phyloP scores from a whole-genome alignment of 2,329 filamentous ascomycete genomes.

The Byssochlamys sp. region DNA sequence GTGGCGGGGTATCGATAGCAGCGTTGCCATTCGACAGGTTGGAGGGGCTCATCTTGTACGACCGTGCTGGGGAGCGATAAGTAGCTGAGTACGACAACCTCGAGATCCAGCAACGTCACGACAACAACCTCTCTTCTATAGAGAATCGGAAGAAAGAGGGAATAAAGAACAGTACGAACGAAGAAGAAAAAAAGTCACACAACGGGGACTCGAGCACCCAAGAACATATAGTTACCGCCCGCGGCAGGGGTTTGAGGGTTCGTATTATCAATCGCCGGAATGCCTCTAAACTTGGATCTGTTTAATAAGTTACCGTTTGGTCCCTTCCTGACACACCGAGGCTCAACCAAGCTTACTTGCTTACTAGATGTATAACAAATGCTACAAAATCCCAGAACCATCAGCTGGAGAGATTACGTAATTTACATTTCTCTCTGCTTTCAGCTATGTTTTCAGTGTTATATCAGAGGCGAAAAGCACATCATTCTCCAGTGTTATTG shows the following conservation, averaged over 20 bases:
- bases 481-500: not conserved
- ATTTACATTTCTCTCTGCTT: not conserved
- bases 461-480: not conserved
- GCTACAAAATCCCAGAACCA: not conserved
- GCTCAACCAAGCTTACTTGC: not conserved
- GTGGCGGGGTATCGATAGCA: slow-evolving; percentile 63
- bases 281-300: not conserved
- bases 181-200: not conserved
- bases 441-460: not conserved
- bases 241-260: not conserved
- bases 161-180: not conserved
- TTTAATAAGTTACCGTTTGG: not conserved
- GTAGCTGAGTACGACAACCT: too few species aligned
- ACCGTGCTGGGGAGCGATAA: too few species aligned
- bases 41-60: slow-evolving; percentile 10
- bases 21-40: slow-evolving; percentile 30
- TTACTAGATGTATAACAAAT: not conserved
- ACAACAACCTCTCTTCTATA: not conserved
- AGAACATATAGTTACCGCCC: not conserved
- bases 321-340: not conserved
- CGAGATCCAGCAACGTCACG: not conserved
- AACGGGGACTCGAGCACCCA: not conserved
- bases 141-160: not conserved
- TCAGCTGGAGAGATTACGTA: not conserved
- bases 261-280: not conserved